phyloP scores from a whole-genome alignment of 768 basidiomycete species.

The Tricholoma hemisulphureum region DNA sequence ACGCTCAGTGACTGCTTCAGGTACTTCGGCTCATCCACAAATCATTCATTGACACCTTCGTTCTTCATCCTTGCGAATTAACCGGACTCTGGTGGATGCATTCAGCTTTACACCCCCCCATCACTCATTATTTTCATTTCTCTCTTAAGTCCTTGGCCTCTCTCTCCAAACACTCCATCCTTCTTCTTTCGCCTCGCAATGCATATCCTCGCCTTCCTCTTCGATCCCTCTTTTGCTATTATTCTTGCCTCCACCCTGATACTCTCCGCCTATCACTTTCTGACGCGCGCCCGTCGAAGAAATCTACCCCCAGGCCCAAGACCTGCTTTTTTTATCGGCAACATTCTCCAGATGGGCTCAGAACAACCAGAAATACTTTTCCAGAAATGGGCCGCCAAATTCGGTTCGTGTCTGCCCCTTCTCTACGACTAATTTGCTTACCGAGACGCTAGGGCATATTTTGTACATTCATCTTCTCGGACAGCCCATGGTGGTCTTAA shows the following conservation, averaged over 20 bases:
- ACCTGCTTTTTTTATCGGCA: slow-evolving; percentile 46
- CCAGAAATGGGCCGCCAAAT: slow-evolving; percentile 39
- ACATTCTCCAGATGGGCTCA: slow-evolving; percentile 43
- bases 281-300: slow-evolving; percentile 17
- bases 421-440: not conserved
- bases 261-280: slow-evolving; percentile 23
- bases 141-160: not conserved
- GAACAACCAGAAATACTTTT: slow-evolving; percentile 41
- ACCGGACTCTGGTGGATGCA: slow-evolving; percentile 3
- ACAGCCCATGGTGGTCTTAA: slow-evolving; percentile 50
- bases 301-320: slow-evolving; percentile 49
- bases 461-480: slow-evolving; percentile 42
- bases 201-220: slow-evolving; percentile 5
- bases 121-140: slow-evolving; percentile 6
- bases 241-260: slow-evolving; percentile 9
- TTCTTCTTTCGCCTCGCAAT: slow-evolving; percentile 7
- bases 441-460: slow-evolving; percentile 38
- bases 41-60: slow-evolving; percentile 7
- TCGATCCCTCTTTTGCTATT: slow-evolving; percentile 6
- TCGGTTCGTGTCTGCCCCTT: slow-evolving; percentile 34
- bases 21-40: slow-evolving; percentile 10
- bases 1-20: slow-evolving; percentile 3
- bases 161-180: not conserved
- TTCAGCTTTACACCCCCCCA: slow-evolving; percentile 13
- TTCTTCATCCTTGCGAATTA: slow-evolving; percentile 3